Evolutionary conservation across 2,329 filamentous ascomycete genomes (phyloP).

Genomic region (Hypoxylon sp.): DNA sequence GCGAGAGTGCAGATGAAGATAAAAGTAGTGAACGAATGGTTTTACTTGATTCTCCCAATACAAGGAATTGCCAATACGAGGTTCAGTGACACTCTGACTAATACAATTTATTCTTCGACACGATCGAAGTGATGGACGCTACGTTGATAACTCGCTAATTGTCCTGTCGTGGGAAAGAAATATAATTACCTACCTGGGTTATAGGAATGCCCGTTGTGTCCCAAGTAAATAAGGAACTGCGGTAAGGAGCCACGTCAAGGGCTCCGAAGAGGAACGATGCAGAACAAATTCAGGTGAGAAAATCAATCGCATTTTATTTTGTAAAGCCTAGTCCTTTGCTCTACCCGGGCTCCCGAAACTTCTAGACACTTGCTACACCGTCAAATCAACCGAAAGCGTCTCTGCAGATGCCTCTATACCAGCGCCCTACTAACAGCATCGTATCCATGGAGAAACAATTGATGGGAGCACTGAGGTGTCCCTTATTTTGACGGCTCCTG

Average conservation of each 20-base stretch:
- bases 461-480: not conserved
- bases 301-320: slow-evolving; percentile 9
- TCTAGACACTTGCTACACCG: slow-evolving; percentile 19
- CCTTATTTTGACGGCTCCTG: slow-evolving; percentile 17
- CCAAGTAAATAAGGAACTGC: too few species aligned
- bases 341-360: slow-evolving; percentile 1
- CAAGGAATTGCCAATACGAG: too few species aligned
- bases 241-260: not conserved
- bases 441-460: slow-evolving; percentile 13
- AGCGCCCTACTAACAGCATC: slow-evolving; percentile 35
- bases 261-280: not conserved
- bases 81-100: too few species aligned
- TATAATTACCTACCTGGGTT: too few species aligned
- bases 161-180: too few species aligned
- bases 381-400: slow-evolving; percentile 20
- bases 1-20: too few species aligned
- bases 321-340: not conserved
- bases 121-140: too few species aligned
- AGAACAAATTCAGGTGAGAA: not conserved
- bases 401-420: slow-evolving; percentile 40
- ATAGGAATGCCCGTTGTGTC: too few species aligned
- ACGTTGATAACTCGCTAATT: too few species aligned
- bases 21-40: too few species aligned
- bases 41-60: too few species aligned
- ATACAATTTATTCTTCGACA: too few species aligned